Percentiles rank a stretch among this genome's conserved stretches.
These are phyloP conservation scores for Wallacemonas sp. DNA, from an alignment of 208 protist species.

Conservation along the genomic window DNA sequence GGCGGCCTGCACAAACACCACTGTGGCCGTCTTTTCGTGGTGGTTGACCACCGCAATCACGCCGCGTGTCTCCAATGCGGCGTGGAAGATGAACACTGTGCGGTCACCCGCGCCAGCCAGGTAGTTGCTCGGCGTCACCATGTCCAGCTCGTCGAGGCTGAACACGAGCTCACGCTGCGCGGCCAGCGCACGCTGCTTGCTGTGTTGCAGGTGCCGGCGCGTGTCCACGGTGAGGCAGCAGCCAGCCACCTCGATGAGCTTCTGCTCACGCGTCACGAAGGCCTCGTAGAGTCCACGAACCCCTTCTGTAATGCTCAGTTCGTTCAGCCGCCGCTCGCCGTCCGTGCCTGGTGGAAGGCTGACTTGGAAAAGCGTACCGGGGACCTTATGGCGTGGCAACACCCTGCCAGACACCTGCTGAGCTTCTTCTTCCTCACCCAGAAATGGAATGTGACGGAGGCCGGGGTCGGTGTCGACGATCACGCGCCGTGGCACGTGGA, in stretches of 20 bases:
- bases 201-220: slow-evolving; percentile 52
- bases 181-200: slow-evolving; percentile 29
- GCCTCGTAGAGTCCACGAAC: slow-evolving; percentile 79
- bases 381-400: slow-evolving; percentile 50
- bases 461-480: slow-evolving; percentile 55
- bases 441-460: slow-evolving; percentile 6
- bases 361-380: slow-evolving; percentile 57
- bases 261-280: slow-evolving; percentile 54
- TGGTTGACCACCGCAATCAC: slow-evolving; percentile 70
- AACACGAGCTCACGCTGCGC: slow-evolving; percentile 66
- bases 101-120: slow-evolving; percentile 43
- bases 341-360: slow-evolving; percentile 46
- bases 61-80: slow-evolving; percentile 61
- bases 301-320: slow-evolving; percentile 58
- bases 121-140: slow-evolving; percentile 43
- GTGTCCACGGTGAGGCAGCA: slow-evolving; percentile 65
- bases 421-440: slow-evolving; percentile 16
- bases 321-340: slow-evolving; percentile 73
- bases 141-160: slow-evolving; percentile 65
- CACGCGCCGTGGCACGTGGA: slow-evolving; percentile 63
- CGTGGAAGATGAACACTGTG: slow-evolving; percentile 82
- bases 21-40: slow-evolving; percentile 42
- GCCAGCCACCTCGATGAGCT: slow-evolving; percentile 63
- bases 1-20: slow-evolving; percentile 82
- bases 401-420: slow-evolving; percentile 45